Evolutionary conservation across 345 rosid species (phyloP), one percentile per base, ranked within the genome.

Genomic region (Mercurialis annua): DNA sequence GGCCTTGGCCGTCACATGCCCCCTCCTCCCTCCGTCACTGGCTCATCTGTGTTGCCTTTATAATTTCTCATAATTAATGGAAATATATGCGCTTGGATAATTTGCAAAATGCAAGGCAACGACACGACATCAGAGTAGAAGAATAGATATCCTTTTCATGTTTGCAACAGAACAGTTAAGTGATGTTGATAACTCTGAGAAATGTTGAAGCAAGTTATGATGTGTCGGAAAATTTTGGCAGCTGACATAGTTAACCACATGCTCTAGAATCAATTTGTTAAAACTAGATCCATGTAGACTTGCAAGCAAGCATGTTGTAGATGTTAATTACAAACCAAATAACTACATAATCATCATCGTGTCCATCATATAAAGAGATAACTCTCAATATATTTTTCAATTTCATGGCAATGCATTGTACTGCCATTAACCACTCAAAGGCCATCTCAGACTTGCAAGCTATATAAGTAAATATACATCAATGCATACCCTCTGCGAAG

Each of bases 401-500:
- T 33, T n/a, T 23, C 33, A 26, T 40, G 43, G 9, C 3, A 33
- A 68, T 29, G 67, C n/a, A 61, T 27, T 34, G 29, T 49, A 9
- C 20, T 33, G 34, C 40, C 48, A 50, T 48, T 18, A 20, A 43
- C 24, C 47, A 56, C 23, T 8, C 26, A 12, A 31, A 18, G 15
- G 31, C 18, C 1, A 23, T 1, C 7, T 38, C 42, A 50, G 49
- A 23, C 58, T 26, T 24, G 38, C 10, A n/a, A 24, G 42, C 3
- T 20, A 54, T 26, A 46, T 1, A 57, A 11, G n/a, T 43, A 17
- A 17, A 9, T 20, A 2, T n/a, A 17, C 20, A 72, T 44, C 68
- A 52, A 73, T n/a, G 12, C 71, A 43, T 82, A 93, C 97, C 97
- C 97, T 81, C 96, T 88, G n/a, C 2, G 76, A 64, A 84, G 85